These are phyloP conservation scores for Ambrosia artemisiifolia DNA, from an alignment of 129 eudicot species.

Conservation along the genomic window DNA sequence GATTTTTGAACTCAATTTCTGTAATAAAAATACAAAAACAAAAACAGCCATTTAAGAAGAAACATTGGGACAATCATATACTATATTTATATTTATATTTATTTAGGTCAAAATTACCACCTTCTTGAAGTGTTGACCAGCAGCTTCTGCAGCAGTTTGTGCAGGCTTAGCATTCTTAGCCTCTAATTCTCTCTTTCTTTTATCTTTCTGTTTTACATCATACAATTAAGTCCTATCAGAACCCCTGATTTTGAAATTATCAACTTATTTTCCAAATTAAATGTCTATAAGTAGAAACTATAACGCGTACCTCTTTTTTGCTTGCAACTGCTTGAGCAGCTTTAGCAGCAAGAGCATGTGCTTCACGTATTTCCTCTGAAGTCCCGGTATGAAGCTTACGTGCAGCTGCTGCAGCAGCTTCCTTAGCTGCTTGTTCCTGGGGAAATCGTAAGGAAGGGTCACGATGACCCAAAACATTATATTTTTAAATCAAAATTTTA, in stretches of 20 bases:
- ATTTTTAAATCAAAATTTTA: neutral
- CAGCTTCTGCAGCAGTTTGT: slow-evolving; percentile 67
- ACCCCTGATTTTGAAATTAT: neutral
- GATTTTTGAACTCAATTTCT: slow-evolving; percentile 60
- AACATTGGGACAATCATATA: neutral
- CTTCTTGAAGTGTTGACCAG: slow-evolving; percentile 53
- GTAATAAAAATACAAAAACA: slow-evolving; percentile 31
- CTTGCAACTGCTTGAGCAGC: slow-evolving; percentile 47
- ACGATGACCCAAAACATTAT: neutral
- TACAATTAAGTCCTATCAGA: neutral
- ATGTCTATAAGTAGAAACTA: neutral
- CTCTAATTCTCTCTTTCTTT: slow-evolving; percentile 63
- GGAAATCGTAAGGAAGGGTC: too few relatives aligned
- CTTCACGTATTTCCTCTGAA: slow-evolving; percentile 61
- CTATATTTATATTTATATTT: neutral
- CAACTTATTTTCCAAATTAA: neutral
- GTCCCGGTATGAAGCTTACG: slow-evolving; percentile 48
- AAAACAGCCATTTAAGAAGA: too few relatives aligned
- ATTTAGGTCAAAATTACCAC: slow-evolving; percentile 21
- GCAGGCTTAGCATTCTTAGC: slow-evolving; percentile 50
- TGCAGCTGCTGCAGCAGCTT: slow-evolving; percentile 77
- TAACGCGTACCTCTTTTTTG: slow-evolving; percentile 36
- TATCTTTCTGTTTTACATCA: slow-evolving; percentile 49
- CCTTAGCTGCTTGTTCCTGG: slow-evolving; percentile 91
- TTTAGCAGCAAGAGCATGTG: slow-evolving; percentile 60